Conservation (phyloP, 1,284 basidiomycete genomes). For the Trichosporon sp. region DNA sequence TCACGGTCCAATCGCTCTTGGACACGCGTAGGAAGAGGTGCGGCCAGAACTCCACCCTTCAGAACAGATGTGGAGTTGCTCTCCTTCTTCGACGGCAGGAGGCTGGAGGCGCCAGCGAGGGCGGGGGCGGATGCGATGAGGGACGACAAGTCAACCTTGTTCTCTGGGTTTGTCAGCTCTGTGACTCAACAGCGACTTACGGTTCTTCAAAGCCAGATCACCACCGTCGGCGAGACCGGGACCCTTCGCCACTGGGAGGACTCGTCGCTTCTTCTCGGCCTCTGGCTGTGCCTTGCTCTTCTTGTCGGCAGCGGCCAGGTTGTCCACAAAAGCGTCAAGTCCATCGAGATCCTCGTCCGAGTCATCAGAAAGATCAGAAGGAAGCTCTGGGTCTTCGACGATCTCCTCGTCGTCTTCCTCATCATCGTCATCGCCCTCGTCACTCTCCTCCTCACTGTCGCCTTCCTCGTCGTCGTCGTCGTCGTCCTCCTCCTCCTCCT, state of each 20-base stretch:
- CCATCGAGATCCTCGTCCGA: constrained; percentile 57
- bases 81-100: constrained; percentile 32
- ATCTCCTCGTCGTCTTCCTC: constrained; percentile 50
- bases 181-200: constrained; percentile 22
- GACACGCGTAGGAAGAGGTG: constrained; percentile 76
- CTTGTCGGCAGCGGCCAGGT: constrained; percentile 57
- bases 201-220: constrained; percentile 35
- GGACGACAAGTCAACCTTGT: constrained; percentile 50
- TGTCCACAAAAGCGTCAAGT: constrained; percentile 65
- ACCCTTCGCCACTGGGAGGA: constrained; percentile 46
- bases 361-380: constrained; percentile 56
- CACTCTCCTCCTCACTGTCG: constrained; percentile 45
- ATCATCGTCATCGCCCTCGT: constrained; percentile 42
- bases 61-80: constrained; percentile 55
- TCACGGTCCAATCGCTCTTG: constrained; percentile 88
- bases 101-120: constrained; percentile 55
- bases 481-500: constrained; percentile 38
- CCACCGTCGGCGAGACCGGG: constrained; percentile 37
- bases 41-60: constrained; percentile 63
- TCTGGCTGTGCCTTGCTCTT: constrained; percentile 71
- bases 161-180: constrained; percentile 26
- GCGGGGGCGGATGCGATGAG: constrained; percentile 56
- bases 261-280: constrained; percentile 53
- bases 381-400: constrained; percentile 50
- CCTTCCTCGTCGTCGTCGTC: constrained; percentile 50